phyloP scores from a whole-genome alignment of 257 asterid genomes.

The Petrea volubilis region DNA sequence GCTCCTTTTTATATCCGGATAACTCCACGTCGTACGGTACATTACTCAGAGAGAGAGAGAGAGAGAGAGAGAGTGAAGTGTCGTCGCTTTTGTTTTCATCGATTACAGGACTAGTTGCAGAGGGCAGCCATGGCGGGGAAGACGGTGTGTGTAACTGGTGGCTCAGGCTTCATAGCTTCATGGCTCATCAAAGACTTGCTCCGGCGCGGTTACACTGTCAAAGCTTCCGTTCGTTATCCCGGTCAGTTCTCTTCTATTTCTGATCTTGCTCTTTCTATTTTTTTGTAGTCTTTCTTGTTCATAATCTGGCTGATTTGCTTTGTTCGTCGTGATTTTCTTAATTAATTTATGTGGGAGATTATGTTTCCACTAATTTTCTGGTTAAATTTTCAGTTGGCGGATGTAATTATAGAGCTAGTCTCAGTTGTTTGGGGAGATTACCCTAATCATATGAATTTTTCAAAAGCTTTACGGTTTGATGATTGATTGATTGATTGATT shows the following conservation, averaged over 20 bases:
- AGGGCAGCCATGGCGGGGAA: not conserved
- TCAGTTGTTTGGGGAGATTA: not conserved
- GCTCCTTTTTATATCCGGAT: too few relatives aligned
- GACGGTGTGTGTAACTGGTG: constrained; percentile 32
- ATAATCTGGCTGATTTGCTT: not conserved
- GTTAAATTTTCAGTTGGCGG: not conserved
- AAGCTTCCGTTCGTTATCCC: constrained; percentile 33
- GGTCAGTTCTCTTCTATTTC: not conserved
- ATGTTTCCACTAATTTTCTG: not conserved
- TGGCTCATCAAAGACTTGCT: constrained; percentile 29
- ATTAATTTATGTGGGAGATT: too few relatives aligned
- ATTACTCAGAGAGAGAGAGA: too few relatives aligned
- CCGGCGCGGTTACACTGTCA: constrained; percentile 34
- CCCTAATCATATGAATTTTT: not conserved
- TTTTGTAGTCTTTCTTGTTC: too few relatives aligned
- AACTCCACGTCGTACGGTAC: too few relatives aligned
- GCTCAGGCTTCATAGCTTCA: constrained; percentile 29
- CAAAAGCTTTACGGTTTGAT: not conserved
- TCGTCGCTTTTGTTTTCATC: too few relatives aligned
- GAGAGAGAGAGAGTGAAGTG: too few relatives aligned
- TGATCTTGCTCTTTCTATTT: not conserved
- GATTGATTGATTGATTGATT: not conserved
- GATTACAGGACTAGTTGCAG: too few relatives aligned
- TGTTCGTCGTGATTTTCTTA: not conserved
- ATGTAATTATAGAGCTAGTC: not conserved